Conservation (phyloP, 306 rosid genomes). For the Trifolium fragiferum region DNA sequence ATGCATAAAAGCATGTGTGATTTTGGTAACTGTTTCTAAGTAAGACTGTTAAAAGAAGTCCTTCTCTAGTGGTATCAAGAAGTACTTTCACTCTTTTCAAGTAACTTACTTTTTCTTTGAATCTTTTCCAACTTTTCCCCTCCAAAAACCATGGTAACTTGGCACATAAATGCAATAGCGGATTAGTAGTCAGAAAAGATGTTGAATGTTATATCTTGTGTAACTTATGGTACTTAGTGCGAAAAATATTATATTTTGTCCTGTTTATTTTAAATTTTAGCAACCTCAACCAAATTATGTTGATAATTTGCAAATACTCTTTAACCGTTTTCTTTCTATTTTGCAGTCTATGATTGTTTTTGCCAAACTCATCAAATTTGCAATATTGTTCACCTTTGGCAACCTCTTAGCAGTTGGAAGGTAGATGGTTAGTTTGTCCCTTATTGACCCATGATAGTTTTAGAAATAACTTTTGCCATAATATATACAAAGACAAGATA, state of each 20-base stretch:
- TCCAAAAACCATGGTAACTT: not conserved
- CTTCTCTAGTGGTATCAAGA: not conserved
- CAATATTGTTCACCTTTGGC: conserved; percentile 84
- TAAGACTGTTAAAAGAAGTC: not conserved
- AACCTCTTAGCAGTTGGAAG: conserved; percentile 95
- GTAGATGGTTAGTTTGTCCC: conserved; percentile 52
- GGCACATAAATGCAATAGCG: not conserved
- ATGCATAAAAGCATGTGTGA: not conserved
- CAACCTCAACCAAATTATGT: conserved; percentile 23
- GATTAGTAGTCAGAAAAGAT: not conserved
- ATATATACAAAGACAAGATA: conserved; percentile 10
- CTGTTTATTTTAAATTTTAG: not conserved
- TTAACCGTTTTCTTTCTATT: conserved; percentile 38
- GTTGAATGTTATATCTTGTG: not conserved
- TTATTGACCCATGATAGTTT: conserved; percentile 17
- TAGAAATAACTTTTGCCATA: conserved; percentile 12
- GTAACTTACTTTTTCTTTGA: not conserved
- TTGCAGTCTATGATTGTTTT: conserved; percentile 89
- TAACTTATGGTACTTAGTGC: not conserved
- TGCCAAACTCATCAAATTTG: conserved; percentile 83
- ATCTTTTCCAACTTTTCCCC: not conserved
- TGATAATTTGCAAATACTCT: conserved; percentile 28
- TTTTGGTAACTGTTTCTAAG: not conserved
- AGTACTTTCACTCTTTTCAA: not conserved
- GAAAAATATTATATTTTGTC: conserved; percentile 1